These are phyloP conservation scores for Coprinopsis marcescibilis DNA, from an alignment of 768 basidiomycete genomes.

Conservation along the genomic window DNA sequence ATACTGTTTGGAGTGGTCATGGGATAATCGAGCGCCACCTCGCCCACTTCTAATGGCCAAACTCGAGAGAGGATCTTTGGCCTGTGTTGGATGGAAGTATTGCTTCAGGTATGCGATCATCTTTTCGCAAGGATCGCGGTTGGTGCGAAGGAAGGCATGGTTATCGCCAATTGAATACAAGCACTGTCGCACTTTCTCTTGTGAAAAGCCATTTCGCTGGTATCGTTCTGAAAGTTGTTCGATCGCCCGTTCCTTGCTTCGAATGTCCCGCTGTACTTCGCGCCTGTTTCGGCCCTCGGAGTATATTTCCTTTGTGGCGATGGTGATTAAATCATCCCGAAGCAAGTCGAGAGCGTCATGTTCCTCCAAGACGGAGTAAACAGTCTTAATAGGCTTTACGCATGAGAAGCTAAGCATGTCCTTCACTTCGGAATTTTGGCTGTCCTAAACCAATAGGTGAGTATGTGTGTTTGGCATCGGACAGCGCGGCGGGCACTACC, in stretches of 20 bases:
- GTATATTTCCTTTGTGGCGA: slow-evolving; percentile 80
- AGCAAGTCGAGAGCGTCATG: slow-evolving; percentile 62
- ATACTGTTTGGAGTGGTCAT: slow-evolving; percentile 82
- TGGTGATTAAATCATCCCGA: slow-evolving; percentile 67
- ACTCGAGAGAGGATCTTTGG: slow-evolving; percentile 57
- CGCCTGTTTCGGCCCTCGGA: slow-evolving; percentile 65
- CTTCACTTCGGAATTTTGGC: slow-evolving; percentile 76
- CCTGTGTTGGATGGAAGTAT: slow-evolving; percentile 70
- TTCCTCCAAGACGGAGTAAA: slow-evolving; percentile 61
- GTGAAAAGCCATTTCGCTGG: slow-evolving; percentile 48
- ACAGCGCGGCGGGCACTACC: slow-evolving; percentile 29
- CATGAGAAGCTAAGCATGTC: slow-evolving; percentile 77
- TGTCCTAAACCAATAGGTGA: slow-evolving; percentile 46
- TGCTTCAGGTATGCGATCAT: slow-evolving; percentile 75
- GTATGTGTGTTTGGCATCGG: too few relatives aligned
- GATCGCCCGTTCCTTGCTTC: slow-evolving; percentile 78
- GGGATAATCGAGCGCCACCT: slow-evolving; percentile 74
- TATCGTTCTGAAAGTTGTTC: slow-evolving; percentile 67
- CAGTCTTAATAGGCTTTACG: slow-evolving; percentile 71
- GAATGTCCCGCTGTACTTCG: slow-evolving; percentile 82
- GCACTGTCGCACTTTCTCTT: slow-evolving; percentile 70
- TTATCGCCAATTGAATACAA: slow-evolving; percentile 88
- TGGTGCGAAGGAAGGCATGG: slow-evolving; percentile 79
- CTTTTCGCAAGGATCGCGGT: slow-evolving; percentile 83
- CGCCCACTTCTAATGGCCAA: slow-evolving; percentile 79